Evolutionary conservation across 116 monocot species (phyloP), one percentile per base, ranked within the genome.

Genomic region (Zostera marina): DNA sequence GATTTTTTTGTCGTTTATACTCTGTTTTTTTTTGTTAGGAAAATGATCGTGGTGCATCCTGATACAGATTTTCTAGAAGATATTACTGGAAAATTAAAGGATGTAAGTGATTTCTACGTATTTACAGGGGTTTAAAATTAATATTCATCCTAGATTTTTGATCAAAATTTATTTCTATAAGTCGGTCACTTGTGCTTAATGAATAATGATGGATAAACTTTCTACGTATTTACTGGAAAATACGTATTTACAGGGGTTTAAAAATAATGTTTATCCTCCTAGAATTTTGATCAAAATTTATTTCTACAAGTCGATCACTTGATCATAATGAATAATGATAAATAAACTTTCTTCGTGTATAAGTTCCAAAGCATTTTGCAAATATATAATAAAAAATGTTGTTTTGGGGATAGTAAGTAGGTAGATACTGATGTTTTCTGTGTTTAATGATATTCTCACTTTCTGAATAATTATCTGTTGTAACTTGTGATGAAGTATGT

Each of bases 41-140:
- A 86, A 64, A 98, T 98, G 98, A 72, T 98, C 13, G 83, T 98
- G 63, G 98, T 90, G 21, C 98, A 98, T 77, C 86, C 98, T 12
- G 82, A 89, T 64, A 56, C 61, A 54, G 83, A 74, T 52, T 98
- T 98, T 65, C 98, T 98, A 55, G 91, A 98, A 70, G 98, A 98
- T 72, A 98, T 98, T 25, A 71, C 91, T 14, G 91, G 86, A 47
- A 98, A 83, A 74, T 70, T 98, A 41, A 74, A 67, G 69, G 98
- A 83, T 46, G 54, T 65, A 21, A 58, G 48, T 25, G 20, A 44
- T 65, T 21, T 45, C 39, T 56, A 0, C 40, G 38, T 39, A 39
- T 41, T 14, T 15, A 56, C 16, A 56, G n/a, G 8, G 2, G 32
- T 14, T 26, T 56, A n/a, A 14, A 56, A 38, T 15, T 38, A 56